These are phyloP conservation scores for Cucumis cinereus DNA, from an alignment of 306 rosid genomes.

Conservation along the genomic window DNA sequence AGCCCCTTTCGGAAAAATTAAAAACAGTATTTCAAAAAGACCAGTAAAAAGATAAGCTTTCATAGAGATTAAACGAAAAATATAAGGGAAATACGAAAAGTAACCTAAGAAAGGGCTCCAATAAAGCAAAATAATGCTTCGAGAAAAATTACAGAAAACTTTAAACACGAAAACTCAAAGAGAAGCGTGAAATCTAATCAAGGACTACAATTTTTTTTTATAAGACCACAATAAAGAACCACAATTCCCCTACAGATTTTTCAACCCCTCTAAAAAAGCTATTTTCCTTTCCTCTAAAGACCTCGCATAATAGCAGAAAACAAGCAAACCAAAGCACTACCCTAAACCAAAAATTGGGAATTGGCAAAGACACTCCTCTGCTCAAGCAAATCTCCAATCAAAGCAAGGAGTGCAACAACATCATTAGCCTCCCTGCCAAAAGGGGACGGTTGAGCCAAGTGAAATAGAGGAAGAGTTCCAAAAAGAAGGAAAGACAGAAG, in stretches of 20 bases:
- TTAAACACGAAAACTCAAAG: neutral
- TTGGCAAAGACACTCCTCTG: too few relatives aligned
- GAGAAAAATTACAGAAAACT: too few relatives aligned
- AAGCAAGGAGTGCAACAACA: neutral
- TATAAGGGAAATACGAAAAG: neutral
- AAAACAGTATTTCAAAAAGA: neutral
- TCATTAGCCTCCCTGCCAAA: neutral
- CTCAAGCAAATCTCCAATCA: neutral
- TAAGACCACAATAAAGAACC: too few relatives aligned
- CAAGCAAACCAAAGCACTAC: too few relatives aligned
- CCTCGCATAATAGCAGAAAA: too few relatives aligned
- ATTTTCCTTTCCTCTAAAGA: too few relatives aligned
- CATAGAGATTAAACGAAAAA: neutral
- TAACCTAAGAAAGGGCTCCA: neutral
- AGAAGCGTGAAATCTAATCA: neutral
- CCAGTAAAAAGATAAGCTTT: neutral
- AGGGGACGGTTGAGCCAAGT: neutral
- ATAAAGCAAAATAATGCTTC: neutral
- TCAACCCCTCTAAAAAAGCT: neutral
- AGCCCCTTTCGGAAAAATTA: neutral
- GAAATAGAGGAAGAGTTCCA: neutral
- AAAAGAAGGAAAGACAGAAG: neutral
- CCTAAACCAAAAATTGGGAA: too few relatives aligned
- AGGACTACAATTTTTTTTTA: neutral
- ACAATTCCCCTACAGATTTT: neutral